These are phyloP conservation scores for Solanum appendiculatum DNA, from an alignment of 257 asterid species.

Conservation along the genomic window DNA sequence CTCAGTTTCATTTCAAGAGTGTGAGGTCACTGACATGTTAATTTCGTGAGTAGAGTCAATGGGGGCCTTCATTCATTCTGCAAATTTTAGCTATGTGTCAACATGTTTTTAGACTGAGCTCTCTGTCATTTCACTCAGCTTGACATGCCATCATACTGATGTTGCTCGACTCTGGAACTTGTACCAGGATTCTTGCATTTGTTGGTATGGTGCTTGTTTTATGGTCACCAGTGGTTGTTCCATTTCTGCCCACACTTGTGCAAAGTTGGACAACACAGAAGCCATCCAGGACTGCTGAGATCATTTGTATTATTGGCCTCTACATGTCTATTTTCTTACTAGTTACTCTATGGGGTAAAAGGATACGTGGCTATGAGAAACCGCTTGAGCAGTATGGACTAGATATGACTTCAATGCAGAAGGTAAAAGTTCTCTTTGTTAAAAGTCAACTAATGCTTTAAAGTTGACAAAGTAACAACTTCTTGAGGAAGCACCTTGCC, in stretches of 20 bases:
- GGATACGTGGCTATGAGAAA: constrained; percentile 72
- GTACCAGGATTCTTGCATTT: constrained; percentile 71
- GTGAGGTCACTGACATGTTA: not conserved
- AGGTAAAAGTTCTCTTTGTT: constrained; percentile 34
- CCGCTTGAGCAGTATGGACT: constrained; percentile 80
- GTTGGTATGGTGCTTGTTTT: constrained; percentile 77
- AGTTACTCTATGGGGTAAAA: constrained; percentile 81
- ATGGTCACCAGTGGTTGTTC: constrained; percentile 86
- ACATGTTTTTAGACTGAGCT: not conserved
- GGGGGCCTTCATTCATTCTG: not conserved
- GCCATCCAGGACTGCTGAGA: constrained; percentile 55
- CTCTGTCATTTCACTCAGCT: not conserved
- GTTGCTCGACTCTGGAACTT: not conserved
- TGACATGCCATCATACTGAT: not conserved
- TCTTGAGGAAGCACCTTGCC: not conserved
- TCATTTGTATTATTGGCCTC: constrained; percentile 75
- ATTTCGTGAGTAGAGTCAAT: not conserved
- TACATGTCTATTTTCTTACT: constrained; percentile 54
- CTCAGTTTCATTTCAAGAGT: not conserved
- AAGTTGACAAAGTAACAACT: not conserved
- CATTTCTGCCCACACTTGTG: constrained; percentile 76
- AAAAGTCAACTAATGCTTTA: not conserved
- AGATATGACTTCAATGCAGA: constrained; percentile 46
- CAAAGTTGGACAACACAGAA: constrained; percentile 66
- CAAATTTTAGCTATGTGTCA: not conserved